Conservation (phyloP, 495 filamentous ascomycete genomes). For the Trichoderma virens region DNA sequence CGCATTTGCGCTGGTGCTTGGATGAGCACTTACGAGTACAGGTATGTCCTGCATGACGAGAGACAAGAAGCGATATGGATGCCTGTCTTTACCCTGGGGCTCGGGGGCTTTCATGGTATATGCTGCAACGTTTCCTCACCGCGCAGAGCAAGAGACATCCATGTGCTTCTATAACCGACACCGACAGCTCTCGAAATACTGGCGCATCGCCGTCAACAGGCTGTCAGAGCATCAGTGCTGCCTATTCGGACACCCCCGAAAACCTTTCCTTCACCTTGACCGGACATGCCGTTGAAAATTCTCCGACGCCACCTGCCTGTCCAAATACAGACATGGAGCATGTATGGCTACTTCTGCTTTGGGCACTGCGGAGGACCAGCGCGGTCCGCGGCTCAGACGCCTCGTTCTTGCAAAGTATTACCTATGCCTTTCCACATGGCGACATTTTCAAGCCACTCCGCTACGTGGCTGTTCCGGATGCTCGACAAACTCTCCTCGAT, state of each 20-base stretch:
- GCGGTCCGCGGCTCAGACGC: neutral
- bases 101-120: too few relatives aligned
- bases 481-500: neutral
- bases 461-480: neutral
- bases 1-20: too few relatives aligned
- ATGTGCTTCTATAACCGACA: too few relatives aligned
- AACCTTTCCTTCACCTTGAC: neutral
- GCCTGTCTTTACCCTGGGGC: too few relatives aligned
- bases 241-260: neutral
- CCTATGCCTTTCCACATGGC: neutral
- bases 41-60: too few relatives aligned
- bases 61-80: too few relatives aligned
- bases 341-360: neutral
- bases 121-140: too few relatives aligned
- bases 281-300: neutral
- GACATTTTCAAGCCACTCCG: neutral
- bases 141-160: too few relatives aligned
- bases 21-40: too few relatives aligned
- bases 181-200: too few relatives aligned
- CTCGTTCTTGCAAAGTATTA: neutral
- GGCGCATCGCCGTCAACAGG: too few relatives aligned
- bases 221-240: too few relatives aligned
- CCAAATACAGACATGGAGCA: neutral
- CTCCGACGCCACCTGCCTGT: neutral
- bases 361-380: neutral